Base-by-base conservation (phyloP, 108 stramenopile genomes). In the Nitzschia inconspicua region DNA sequence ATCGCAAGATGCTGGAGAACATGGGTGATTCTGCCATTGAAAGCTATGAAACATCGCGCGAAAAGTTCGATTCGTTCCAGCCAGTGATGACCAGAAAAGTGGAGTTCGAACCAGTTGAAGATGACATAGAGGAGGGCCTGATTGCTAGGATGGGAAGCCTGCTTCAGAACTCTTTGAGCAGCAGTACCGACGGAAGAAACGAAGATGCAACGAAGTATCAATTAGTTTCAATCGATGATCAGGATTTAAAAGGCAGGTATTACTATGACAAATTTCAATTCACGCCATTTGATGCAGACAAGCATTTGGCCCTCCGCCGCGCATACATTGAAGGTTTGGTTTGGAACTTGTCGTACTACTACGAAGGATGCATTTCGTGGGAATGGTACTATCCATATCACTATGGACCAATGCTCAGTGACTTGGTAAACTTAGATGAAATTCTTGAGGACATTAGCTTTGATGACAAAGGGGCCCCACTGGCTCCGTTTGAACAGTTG, bases 311-410 rank as follows among this genome's bases (percentile, higher is more conserved):
- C 9, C 61, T 98, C 22, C 84, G 89, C 30, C 85, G 85, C 55
- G 72, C 89, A 6, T 97, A 95, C 73, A 73, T 97, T 24, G 88
- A 94, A 73, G 97, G 96, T 1, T 57, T 99, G 29, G 88, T 93
- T 36, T 99, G 99, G 99, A 91, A 79, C 60, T 66, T 97, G n/a
- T 80, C 88, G 58, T 99, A 99, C 65, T 97, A 97, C 70, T 67
- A 73, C 61, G 73, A 89, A 62, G 97, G 97, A 23, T 91, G 89
- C 51, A 76, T 69, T 31, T 91, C 88, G 18, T 99, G 99, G 99
- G 91, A 94, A 36, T 99, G 97, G 97, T 99, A 83, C 75, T 99
- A 93, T 77, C 99, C 99, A 0, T 96, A 97, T 72, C 88, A 95
- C 28, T 98, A 99, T 57, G 96, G 89, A 44, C 75, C 98, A 61